Conservation (phyloP, 768 basidiomycete species). For the Boletus speciosus region DNA sequence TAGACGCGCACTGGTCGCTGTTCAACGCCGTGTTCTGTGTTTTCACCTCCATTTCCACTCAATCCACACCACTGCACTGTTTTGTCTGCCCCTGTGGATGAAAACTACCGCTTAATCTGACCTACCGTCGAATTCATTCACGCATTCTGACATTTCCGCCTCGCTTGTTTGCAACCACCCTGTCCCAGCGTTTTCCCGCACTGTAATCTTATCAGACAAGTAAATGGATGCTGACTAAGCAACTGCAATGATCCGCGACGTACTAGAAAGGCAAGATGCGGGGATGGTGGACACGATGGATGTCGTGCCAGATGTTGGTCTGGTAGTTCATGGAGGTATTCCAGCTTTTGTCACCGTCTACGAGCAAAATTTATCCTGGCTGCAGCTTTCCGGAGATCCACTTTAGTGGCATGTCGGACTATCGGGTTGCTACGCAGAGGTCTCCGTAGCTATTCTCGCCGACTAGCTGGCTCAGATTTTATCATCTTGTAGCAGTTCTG, state of each 20-base stretch:
- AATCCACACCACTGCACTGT: slow-evolving; percentile 16
- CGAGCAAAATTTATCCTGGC: neutral
- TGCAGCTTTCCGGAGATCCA: neutral
- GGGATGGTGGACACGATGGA: neutral
- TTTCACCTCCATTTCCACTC: neutral
- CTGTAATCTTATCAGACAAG: slow-evolving; percentile 27
- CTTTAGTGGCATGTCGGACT: neutral
- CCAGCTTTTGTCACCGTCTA: neutral
- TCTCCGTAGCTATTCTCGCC: neutral
- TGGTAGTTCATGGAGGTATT: neutral
- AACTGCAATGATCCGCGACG: neutral
- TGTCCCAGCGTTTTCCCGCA: neutral
- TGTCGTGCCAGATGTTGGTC: neutral
- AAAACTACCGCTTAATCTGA: slow-evolving; percentile 1
- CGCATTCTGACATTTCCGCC: neutral
- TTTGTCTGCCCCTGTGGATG: neutral
- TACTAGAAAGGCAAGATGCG: slow-evolving; percentile 9
- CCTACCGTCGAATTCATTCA: neutral
- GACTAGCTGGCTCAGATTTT: neutral
- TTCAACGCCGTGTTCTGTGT: slow-evolving; percentile 6
- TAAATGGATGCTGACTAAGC: slow-evolving; percentile 17
- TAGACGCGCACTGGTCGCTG: slow-evolving; percentile 19
- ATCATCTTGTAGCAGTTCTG: neutral
- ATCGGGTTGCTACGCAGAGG: neutral
- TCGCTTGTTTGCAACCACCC: slow-evolving; percentile 1